These are phyloP conservation scores for Mortierella sp. DNA, from an alignment of 371 early-diverging fungal genomes.

Conservation along the genomic window DNA sequence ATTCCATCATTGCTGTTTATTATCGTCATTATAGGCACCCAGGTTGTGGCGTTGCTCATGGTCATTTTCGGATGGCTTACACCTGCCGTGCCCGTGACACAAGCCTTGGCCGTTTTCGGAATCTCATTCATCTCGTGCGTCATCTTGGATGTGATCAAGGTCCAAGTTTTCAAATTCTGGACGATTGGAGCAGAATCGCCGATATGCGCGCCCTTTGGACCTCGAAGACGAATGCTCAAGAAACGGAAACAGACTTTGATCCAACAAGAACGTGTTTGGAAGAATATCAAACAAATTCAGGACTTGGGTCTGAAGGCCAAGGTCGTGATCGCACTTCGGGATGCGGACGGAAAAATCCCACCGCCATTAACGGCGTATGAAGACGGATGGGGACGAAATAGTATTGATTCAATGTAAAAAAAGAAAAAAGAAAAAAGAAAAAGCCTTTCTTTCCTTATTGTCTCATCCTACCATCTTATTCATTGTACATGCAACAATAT, in stretches of 20 bases:
- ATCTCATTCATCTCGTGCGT: conserved; percentile 80
- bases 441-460: background rate
- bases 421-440: too few relatives aligned
- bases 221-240: conserved; percentile 30
- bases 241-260: conserved; percentile 17
- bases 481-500: background rate
- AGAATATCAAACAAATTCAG: conserved; percentile 21
- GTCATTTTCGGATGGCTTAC: conserved; percentile 82
- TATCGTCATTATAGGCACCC: conserved; percentile 86
- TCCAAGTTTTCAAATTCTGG: conserved; percentile 83
- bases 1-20: conserved; percentile 79
- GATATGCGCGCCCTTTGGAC: conserved; percentile 34
- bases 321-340: conserved; percentile 26
- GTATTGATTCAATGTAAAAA: conserved; percentile 18
- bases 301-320: conserved; percentile 28
- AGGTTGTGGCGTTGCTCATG: conserved; percentile 90
- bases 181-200: conserved; percentile 26
- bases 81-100: conserved; percentile 60
- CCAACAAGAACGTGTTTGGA: conserved; percentile 38
- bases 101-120: conserved; percentile 74
- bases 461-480: background rate
- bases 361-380: conserved; percentile 20
- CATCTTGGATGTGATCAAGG: conserved; percentile 89
- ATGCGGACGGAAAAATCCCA: conserved; percentile 25
- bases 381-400: conserved; percentile 27